Evolutionary conservation across 163 green algal genomes (phyloP).

Genomic region (Scenedesmus sp.): DNA sequence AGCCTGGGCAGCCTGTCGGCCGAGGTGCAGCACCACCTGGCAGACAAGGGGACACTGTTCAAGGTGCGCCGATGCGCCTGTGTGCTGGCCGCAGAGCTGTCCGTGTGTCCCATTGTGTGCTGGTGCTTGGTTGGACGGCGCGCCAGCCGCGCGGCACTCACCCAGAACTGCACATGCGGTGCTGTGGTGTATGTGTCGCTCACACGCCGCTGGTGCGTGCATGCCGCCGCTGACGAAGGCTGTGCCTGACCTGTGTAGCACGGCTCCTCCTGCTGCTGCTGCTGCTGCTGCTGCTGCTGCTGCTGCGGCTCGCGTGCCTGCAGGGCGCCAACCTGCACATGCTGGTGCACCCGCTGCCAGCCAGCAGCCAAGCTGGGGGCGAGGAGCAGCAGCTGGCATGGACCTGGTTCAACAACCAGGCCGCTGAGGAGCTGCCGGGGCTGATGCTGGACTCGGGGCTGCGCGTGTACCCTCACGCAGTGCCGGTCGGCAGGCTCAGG

Average conservation of each 20-base stretch:
- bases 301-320: background rate
- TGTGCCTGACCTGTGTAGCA: background rate
- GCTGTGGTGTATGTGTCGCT: too few relatives aligned
- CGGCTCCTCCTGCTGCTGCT: background rate
- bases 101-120: too few relatives aligned
- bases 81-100: too few relatives aligned
- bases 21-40: slow-evolving; percentile 39
- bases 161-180: background rate
- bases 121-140: too few relatives aligned
- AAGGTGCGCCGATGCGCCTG: slow-evolving; percentile 35
- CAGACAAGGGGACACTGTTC: slow-evolving; percentile 36
- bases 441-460: slow-evolving; percentile 40
- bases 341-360: slow-evolving; percentile 40
- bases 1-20: slow-evolving; percentile 9
- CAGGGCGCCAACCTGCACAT: slow-evolving; percentile 33
- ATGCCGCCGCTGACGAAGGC: background rate
- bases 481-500: slow-evolving; percentile 43
- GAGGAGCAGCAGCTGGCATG: slow-evolving; percentile 31
- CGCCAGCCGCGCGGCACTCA: background rate
- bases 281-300: background rate
- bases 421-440: slow-evolving; percentile 42
- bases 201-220: background rate
- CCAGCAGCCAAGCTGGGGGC: background rate
- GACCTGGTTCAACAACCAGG: slow-evolving; percentile 57
- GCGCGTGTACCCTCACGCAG: slow-evolving; percentile 4